Conservation (phyloP, 2,329 filamentous ascomycete genomes). For the Ophiognomonia clavigignenti-juglandacearum region DNA sequence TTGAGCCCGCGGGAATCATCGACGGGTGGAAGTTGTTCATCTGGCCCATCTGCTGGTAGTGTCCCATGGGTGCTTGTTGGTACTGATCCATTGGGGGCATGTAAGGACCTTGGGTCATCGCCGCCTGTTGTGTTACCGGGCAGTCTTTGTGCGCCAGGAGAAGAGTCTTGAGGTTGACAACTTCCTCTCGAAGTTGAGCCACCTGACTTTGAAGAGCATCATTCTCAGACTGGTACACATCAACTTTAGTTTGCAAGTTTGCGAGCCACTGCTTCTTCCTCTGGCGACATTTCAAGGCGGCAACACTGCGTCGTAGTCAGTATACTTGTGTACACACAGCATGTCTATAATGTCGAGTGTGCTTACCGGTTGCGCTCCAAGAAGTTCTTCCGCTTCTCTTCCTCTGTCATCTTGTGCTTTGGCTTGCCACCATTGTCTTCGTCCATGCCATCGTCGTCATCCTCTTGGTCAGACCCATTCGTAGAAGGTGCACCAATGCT, state of each 20-base stretch:
- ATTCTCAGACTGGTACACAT: constrained; percentile 88
- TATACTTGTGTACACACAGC: background rate
- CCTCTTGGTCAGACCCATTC: constrained; percentile 28
- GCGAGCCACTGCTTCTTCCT: constrained; percentile 98
- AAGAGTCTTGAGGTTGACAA: constrained; percentile 90
- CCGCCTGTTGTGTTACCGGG: constrained; percentile 80
- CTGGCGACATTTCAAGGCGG: constrained; percentile 93
- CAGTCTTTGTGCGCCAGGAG: constrained; percentile 95
- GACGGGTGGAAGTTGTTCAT: constrained; percentile 41
- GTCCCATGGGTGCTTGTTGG: constrained; percentile 50
- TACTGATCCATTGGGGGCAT: constrained; percentile 50
- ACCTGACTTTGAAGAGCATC: constrained; percentile 82
- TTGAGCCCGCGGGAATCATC: constrained; percentile 50
- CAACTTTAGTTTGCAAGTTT: constrained; percentile 90
- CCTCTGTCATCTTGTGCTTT: constrained; percentile 87
- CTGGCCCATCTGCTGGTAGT: constrained; percentile 52
- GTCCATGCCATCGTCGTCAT: constrained; percentile 48
- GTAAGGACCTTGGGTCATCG: constrained; percentile 47
- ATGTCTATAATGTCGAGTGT: constrained; percentile 13
- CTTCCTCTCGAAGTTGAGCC: constrained; percentile 80
- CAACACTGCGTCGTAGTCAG: constrained; percentile 57
- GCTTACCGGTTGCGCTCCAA: constrained; percentile 88
- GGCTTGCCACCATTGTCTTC: constrained; percentile 55
- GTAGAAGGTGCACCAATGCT: constrained; percentile 30
- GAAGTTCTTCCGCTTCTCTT: constrained; percentile 98